These are phyloP conservation scores for Inonotus obliquus DNA, from an alignment of 1,284 basidiomycete genomes.

Conservation along the genomic window DNA sequence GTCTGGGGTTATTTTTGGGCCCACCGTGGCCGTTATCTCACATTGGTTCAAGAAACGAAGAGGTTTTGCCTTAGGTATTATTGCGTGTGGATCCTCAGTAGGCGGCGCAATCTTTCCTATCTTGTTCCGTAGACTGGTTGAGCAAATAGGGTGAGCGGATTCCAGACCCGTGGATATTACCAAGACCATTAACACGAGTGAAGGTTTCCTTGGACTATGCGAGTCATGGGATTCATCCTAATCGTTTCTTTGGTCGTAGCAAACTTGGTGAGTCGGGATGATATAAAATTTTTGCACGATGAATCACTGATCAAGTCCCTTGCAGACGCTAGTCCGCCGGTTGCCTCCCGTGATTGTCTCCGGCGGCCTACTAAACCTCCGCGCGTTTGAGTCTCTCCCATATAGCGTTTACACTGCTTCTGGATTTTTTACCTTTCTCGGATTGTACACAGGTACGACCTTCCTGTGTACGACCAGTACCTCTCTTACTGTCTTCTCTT, in stretches of 20 bases:
- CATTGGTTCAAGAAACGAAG: constrained; percentile 48
- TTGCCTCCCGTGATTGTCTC: constrained; percentile 25
- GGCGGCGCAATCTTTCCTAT: constrained; percentile 45
- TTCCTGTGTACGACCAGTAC: not conserved
- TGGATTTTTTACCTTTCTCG: constrained; percentile 26
- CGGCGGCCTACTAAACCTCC: constrained; percentile 27
- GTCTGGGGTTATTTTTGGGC: constrained; percentile 45
- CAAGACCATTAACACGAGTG: not conserved
- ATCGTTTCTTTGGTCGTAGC: constrained; percentile 22
- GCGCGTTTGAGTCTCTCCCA: constrained; percentile 25
- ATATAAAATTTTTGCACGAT: not conserved
- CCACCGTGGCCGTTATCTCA: constrained; percentile 40
- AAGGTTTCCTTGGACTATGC: constrained; percentile 29
- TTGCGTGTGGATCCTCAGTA: constrained; percentile 38
- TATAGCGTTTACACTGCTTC: constrained; percentile 25
- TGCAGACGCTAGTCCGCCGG: constrained; percentile 24
- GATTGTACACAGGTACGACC: constrained; percentile 27
- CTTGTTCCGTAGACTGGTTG: constrained; percentile 38
- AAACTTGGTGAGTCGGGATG: constrained; percentile 21
- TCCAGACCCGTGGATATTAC: not conserved
- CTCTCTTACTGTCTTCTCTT: not conserved
- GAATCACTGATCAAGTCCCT: not conserved
- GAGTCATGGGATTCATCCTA: constrained; percentile 28
- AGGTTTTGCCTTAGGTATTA: constrained; percentile 39
- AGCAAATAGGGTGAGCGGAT: constrained; percentile 38